Evolutionary conservation across 2,329 filamentous ascomycete genomes (phyloP).

Genomic region (Cordyceps fumosorosea): DNA sequence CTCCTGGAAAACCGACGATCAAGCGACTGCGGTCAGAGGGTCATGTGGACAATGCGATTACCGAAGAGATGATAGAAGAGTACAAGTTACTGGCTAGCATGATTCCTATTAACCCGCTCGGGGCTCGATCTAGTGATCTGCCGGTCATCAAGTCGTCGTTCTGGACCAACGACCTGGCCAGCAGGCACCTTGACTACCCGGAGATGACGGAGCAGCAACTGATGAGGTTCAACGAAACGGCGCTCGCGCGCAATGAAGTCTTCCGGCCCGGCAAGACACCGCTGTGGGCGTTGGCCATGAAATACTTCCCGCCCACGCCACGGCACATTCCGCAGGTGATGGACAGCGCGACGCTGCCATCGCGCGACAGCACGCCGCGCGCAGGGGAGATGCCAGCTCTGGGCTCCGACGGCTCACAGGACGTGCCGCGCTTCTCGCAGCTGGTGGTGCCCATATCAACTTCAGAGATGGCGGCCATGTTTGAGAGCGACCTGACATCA

Average conservation of each 20-base stretch:
- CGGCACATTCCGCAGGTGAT: slow-evolving; percentile 14
- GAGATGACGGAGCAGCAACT: slow-evolving; percentile 57
- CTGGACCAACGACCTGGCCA: slow-evolving; percentile 49
- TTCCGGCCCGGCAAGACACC: slow-evolving; percentile 46
- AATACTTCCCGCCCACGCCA: slow-evolving; percentile 45
- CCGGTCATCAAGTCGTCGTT: slow-evolving; percentile 50
- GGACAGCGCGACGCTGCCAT: slow-evolving; percentile 6
- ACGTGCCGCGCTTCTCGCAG: slow-evolving; percentile 19
- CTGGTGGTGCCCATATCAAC: slow-evolving; percentile 5
- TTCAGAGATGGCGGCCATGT: slow-evolving; percentile 44
- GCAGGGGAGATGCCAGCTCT: slow-evolving; percentile 4
- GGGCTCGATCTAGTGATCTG: slow-evolving; percentile 50
- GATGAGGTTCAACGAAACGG: slow-evolving; percentile 48
- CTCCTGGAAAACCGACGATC: slow-evolving; percentile 40
- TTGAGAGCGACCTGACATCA: slow-evolving; percentile 62
- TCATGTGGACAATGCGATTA: slow-evolving; percentile 28
- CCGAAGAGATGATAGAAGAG: slow-evolving; percentile 35
- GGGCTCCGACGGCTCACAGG: slow-evolving; percentile 8
- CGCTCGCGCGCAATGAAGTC: slow-evolving; percentile 41
- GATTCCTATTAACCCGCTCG: slow-evolving; percentile 41
- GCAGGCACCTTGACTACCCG: slow-evolving; percentile 57
- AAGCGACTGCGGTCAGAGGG: slow-evolving; percentile 50
- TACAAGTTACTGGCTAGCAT: slow-evolving; percentile 41
- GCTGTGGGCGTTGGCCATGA: slow-evolving; percentile 52
- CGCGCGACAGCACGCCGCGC: slow-evolving; percentile 15